Base-by-base conservation (phyloP, 306 rosid genomes). In the Ochetophila trinervis region DNA sequence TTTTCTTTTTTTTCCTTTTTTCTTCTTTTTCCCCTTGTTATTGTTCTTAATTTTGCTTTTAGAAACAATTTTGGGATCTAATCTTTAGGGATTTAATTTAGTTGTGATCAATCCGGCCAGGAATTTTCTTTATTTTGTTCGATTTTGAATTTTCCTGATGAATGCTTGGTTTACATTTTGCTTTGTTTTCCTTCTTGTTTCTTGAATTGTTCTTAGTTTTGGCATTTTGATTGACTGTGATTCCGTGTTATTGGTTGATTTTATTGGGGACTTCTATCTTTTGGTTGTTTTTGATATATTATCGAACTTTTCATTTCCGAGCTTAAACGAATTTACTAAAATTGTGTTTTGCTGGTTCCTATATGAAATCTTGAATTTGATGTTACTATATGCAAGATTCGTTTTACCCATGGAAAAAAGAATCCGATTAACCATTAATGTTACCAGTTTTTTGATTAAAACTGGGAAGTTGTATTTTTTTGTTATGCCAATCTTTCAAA, bases 351-450 rank as follows among this genome's bases (percentile, higher is more conserved):
- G 13, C 6, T 55, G 52, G 35, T 55, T 1, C 55, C 5, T 13
- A 49, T 42, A 16, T 8, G 55, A 63, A 14, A 1, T 66, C 13
- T 53, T 5, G 0, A 6, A 44, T 65, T 51, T 2, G 11, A 40
- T 37, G 30, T 59, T 24, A 8, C 45, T 66, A 66, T 16, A 66
- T 53, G 12, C 53, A 20, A 36, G 21, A 10, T 59, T 59, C 19
- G 49, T 21, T 59, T 59, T 11, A 8, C 10, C 5, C 8, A 19
- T 3, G 19, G n/a, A n/a, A 30, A 6, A 24, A 12, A 27, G 12
- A n/a, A 59, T 59, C 47, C n/a, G 37, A 27, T 16, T 13, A 5
- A 5, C 5, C 16, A 27, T 34, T 16, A 8, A 12, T 37, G 27
- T 60, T 14, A 14, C 22, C 14, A 14, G 17, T 35, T 18, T 10